Percentiles rank a stretch among this genome's conserved stretches.
Conservation (phyloP, 495 filamentous ascomycete species). For the Trichoderma asperelloides region DNA sequence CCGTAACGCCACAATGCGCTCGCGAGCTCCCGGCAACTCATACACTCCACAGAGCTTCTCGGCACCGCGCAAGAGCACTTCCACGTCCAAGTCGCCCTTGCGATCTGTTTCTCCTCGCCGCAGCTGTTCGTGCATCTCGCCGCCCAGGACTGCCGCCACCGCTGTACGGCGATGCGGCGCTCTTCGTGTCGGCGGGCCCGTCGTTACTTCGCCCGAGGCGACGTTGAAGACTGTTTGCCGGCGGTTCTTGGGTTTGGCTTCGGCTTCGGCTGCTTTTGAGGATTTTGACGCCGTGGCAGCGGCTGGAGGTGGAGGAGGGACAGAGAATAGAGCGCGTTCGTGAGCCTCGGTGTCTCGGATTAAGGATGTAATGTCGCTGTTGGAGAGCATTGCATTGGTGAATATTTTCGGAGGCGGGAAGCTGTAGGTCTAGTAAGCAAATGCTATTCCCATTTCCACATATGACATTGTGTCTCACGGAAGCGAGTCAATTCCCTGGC, state of each 20-base stretch:
- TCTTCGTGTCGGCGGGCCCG: conserved; percentile 30
- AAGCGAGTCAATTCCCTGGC: conserved; percentile 72
- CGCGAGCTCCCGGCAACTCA: conserved; percentile 71
- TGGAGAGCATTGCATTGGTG: conserved; percentile 81
- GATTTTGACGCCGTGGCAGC: conserved; percentile 22
- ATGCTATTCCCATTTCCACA: not conserved
- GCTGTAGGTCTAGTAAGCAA: conserved; percentile 29
- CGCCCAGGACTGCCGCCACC: conserved; percentile 80
- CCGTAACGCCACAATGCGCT: conserved; percentile 65
- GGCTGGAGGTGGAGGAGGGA: conserved; percentile 56
- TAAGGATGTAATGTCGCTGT: conserved; percentile 83
- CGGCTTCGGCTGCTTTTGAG: conserved; percentile 11
- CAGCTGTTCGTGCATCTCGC: conserved; percentile 78
- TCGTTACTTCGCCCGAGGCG: conserved; percentile 44
- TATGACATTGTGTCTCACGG: conserved; percentile 45
- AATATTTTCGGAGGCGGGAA: conserved; percentile 92
- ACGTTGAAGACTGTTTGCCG: conserved; percentile 50
- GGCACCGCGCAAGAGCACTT: conserved; percentile 75
- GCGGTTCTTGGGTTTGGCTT: conserved; percentile 26
- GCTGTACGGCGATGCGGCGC: conserved; percentile 67
- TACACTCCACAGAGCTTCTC: conserved; percentile 89
- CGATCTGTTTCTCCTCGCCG: conserved; percentile 43
- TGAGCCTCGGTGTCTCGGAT: conserved; percentile 94
- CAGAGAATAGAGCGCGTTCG: conserved; percentile 90
- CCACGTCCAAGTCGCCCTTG: conserved; percentile 72